phyloP scores from a whole-genome alignment of 1,284 basidiomycete genomes.

The Exobasidium cylindrosporum region DNA sequence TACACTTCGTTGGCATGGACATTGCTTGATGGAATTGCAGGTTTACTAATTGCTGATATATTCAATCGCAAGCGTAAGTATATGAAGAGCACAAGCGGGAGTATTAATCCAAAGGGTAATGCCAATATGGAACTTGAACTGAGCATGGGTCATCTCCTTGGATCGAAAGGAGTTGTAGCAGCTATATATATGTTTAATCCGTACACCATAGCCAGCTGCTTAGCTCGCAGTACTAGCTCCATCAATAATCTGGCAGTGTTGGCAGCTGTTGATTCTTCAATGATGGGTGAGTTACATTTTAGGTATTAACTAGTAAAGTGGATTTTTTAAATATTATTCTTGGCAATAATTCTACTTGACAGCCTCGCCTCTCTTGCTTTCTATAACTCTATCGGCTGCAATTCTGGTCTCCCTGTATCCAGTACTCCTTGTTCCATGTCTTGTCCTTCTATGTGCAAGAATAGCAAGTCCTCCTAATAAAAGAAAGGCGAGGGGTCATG shows the following conservation, averaged over 20 bases:
- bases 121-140: not conserved
- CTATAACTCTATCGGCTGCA: conserved; percentile 18
- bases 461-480: conserved; percentile 16
- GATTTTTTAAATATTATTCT: not conserved
- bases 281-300: conserved; percentile 61
- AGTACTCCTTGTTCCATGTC: conserved; percentile 66
- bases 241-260: conserved; percentile 73
- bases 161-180: conserved; percentile 19
- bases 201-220: conserved; percentile 72
- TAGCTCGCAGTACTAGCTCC: conserved; percentile 75
- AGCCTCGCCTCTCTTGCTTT: conserved; percentile 22
- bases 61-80: not conserved
- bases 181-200: conserved; percentile 75
- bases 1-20: conserved; percentile 63
- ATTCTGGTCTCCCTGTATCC: conserved; percentile 60
- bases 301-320: not conserved
- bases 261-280: conserved; percentile 69
- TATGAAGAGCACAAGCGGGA: not conserved
- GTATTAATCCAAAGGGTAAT: not conserved
- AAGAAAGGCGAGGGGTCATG: conserved; percentile 52
- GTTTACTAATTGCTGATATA: conserved; percentile 18
- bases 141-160: not conserved
- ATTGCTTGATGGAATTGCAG: conserved; percentile 64
- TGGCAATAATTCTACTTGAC: not conserved
- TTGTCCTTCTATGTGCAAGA: conserved; percentile 62